phyloP scores from a whole-genome alignment of 306 rosid genomes.

The Boehmeria nivea region DNA sequence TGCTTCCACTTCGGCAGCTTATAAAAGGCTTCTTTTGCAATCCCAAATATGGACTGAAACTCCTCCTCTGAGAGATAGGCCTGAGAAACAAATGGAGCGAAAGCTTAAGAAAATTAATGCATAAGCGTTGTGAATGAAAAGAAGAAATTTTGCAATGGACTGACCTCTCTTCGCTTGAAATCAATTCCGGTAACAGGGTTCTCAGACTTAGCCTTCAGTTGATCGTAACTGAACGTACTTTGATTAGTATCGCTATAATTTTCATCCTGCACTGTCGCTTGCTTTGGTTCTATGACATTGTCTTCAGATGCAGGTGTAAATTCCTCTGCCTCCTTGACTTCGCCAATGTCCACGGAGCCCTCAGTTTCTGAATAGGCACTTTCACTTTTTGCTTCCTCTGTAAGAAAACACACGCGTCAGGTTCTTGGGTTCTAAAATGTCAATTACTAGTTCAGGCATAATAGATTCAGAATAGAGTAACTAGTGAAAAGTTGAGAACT shows the following conservation, averaged over 20 bases:
- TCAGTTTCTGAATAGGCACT: constrained; percentile 46
- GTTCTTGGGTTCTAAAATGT: constrained; percentile 12
- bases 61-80: constrained; percentile 85
- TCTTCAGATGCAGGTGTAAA: constrained; percentile 38
- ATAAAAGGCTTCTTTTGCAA: constrained; percentile 72
- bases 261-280: constrained; percentile 39
- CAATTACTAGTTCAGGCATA: background rate
- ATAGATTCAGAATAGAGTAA: background rate
- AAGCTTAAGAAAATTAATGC: background rate
- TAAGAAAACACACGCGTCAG: constrained; percentile 26
- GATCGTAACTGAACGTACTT: constrained; percentile 63
- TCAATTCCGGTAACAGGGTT: constrained; percentile 81
- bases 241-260: constrained; percentile 36
- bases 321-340: constrained; percentile 55
- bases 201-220: constrained; percentile 75
- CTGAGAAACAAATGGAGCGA: constrained; percentile 29
- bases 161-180: constrained; percentile 85
- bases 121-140: too few species aligned
- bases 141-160: constrained; percentile 13
- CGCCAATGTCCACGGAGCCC: constrained; percentile 53
- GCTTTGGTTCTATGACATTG: constrained; percentile 52
- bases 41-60: constrained; percentile 60
- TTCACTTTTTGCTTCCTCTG: constrained; percentile 53
- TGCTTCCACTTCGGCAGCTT: constrained; percentile 96
- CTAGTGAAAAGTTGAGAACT: background rate